Base-by-base conservation (phyloP, 2,329 filamentous ascomycete species). In the Pseudocercospora musae region DNA sequence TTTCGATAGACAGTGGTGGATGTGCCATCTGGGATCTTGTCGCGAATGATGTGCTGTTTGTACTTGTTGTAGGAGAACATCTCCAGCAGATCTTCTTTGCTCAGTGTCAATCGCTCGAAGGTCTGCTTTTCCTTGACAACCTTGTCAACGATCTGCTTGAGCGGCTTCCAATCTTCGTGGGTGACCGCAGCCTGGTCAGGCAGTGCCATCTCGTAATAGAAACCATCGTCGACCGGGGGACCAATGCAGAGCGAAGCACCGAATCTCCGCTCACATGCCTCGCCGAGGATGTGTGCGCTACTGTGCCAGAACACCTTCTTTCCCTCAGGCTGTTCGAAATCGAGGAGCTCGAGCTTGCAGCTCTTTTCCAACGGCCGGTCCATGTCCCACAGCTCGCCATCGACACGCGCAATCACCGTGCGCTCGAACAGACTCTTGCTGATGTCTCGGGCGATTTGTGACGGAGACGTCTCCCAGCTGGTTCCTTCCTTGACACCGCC, bases 41-140 rank as follows among this genome's bases (percentile, higher is more conserved):
- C 90, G 71, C 92, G 89, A 80, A 99, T 98, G 78, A 98, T 96
- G 77, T 97, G 91, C 76, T 96, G 88, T 85, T 99, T 98, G 83
- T 96, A 98, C 77, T 95, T 95, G 84, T 96, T 97, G 84, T 96
- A 96, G 71, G 88, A 87, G 82, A 98, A 98, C 91, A 98, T 96
- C 76, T 96, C 92, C 57, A 95, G 85, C 56, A 98, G 84, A 69
- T 98, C 89, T 59, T 94, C 90, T 80, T 98, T 98, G 68, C 90
- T 90, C 74, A 97, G 85, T 67, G 89, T 89, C 53, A 98, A 82
- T 63, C 95, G 88, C 81, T 97, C 90, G 75, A 98, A 98, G 57
- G 88, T 88, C 79, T 98, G 94, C 83, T 96, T 96, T 79, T 97
- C 93, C 83, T 97, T 97, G 78, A 96, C 91, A 67, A 95, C 92